Conservation (phyloP, 2,329 filamentous ascomycete species). For the Venturia pyrina region DNA sequence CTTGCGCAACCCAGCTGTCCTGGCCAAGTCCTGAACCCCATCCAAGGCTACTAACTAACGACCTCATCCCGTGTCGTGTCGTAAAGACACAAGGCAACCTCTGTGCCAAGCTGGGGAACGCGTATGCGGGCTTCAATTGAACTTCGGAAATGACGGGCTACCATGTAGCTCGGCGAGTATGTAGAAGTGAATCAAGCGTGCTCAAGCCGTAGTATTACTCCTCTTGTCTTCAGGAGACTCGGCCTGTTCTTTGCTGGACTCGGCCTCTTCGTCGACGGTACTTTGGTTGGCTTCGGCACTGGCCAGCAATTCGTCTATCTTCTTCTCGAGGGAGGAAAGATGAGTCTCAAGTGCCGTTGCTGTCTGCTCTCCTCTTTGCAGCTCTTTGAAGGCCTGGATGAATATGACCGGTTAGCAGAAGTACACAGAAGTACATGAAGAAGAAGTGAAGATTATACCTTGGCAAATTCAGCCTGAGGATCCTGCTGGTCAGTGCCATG, state of each 20-base stretch:
- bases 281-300: conserved; percentile 34
- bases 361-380: conserved; percentile 45
- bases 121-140: neutral
- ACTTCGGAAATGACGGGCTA: neutral
- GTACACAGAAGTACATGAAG: neutral
- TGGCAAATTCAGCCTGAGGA: conserved; percentile 1
- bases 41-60: no score
- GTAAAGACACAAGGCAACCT: neutral
- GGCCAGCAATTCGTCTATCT: conserved; percentile 43
- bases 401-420: neutral
- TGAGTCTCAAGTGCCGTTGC: conserved; percentile 46
- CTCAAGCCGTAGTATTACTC: neutral
- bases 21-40: no score
- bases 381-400: conserved; percentile 38
- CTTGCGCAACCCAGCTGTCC: no score
- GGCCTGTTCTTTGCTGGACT: neutral
- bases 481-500: conserved; percentile 9
- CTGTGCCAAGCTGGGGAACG: neutral
- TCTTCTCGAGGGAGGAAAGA: conserved; percentile 43
- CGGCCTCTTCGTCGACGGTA: conserved; percentile 16
- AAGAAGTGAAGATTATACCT: neutral
- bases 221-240: neutral
- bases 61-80: no score
- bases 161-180: neutral
- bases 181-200: neutral